These are phyloP conservation scores for Jackrogersella minutella DNA, from an alignment of 495 filamentous ascomycete species.

Conservation along the genomic window DNA sequence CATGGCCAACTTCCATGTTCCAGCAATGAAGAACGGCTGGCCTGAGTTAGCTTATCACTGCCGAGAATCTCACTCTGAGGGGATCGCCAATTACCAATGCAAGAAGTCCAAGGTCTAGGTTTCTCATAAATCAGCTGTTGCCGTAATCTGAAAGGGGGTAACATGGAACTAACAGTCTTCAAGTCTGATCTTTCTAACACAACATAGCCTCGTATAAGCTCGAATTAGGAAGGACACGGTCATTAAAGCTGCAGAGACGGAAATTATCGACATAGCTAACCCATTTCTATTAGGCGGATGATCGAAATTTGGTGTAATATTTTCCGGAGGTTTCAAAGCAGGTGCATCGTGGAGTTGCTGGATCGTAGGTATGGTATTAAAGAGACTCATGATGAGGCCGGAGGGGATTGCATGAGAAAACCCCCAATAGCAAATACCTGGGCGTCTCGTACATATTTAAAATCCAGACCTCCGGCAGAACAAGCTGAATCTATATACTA, in stretches of 20 bases:
- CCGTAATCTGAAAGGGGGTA: neutral
- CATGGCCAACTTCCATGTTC: neutral
- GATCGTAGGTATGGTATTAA: too few species aligned
- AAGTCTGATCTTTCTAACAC: neutral
- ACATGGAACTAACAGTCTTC: neutral
- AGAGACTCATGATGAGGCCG: too few species aligned
- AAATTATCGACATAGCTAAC: neutral
- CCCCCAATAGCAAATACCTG: too few species aligned
- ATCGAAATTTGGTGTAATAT: neutral
- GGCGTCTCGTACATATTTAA: too few species aligned
- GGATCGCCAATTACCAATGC: neutral
- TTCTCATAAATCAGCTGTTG: neutral
- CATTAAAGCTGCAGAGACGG: neutral
- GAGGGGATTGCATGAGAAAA: too few species aligned
- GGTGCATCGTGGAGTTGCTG: too few species aligned
- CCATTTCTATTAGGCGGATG: neutral
- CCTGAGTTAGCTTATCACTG: neutral
- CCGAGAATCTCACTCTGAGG: neutral
- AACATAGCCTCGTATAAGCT: neutral
- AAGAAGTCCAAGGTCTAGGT: neutral
- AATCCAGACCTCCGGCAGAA: too few species aligned
- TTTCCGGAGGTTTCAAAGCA: neutral
- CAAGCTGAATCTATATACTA: too few species aligned
- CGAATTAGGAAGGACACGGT: neutral
- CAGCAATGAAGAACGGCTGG: slow-evolving; percentile 3